Evolutionary conservation across 2,329 filamentous ascomycete genomes (phyloP).

Genomic region (Talaromyces amestolkiae): DNA sequence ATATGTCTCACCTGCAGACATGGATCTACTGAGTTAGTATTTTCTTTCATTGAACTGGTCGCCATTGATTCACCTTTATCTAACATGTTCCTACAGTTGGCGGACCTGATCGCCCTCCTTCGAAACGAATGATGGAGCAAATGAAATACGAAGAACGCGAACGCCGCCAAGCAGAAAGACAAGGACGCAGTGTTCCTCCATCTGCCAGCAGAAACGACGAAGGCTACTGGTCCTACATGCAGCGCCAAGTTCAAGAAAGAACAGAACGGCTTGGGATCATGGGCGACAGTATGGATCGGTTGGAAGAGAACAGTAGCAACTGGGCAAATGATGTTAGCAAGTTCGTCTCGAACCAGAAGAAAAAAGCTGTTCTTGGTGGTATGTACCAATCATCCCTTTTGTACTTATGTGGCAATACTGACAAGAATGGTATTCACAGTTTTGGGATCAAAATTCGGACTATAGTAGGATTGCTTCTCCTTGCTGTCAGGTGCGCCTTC

Average conservation of each 20-base stretch:
- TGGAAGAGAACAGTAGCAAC: constrained; percentile 75
- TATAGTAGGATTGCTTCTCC: constrained; percentile 2
- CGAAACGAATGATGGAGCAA: constrained; percentile 82
- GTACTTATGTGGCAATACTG: not conserved
- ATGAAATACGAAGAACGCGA: constrained; percentile 70
- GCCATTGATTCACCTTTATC: not conserved
- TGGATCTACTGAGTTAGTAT: constrained; percentile 71
- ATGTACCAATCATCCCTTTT: constrained; percentile 25
- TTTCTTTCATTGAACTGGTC: not conserved
- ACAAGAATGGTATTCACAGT: not conserved
- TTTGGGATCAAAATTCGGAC: constrained; percentile 22
- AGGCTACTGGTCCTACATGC: constrained; percentile 73
- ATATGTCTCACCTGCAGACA: constrained; percentile 78
- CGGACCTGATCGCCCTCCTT: constrained; percentile 80
- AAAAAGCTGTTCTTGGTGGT: constrained; percentile 71
- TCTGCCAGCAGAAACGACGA: constrained; percentile 52
- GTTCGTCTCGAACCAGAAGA: constrained; percentile 83
- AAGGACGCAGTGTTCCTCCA: constrained; percentile 35
- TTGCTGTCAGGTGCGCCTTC: not conserved
- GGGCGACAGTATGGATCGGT: constrained; percentile 77
- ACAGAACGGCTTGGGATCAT: constrained; percentile 83
- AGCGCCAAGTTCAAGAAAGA: constrained; percentile 81
- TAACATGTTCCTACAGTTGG: constrained; percentile 54
- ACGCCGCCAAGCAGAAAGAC: constrained; percentile 36
- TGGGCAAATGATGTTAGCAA: constrained; percentile 89